Evolutionary conservation across 441 rosid genomes (phyloP).

Genomic region (Euphorbia schlechtendalii): DNA sequence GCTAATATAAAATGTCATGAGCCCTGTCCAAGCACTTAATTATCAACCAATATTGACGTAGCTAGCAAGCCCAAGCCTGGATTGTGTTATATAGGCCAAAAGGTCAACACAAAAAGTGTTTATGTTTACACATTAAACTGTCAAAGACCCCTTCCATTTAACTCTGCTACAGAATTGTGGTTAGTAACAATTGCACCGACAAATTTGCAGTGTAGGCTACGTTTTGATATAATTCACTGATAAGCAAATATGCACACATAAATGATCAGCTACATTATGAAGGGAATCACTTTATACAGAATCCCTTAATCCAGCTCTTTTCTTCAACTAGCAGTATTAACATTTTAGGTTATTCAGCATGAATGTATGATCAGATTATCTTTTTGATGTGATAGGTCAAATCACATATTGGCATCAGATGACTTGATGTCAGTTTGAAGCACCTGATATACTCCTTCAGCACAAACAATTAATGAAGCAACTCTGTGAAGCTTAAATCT

Average conservation of each 20-base stretch:
- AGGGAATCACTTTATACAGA: neutral
- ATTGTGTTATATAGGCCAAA: neutral
- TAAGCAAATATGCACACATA: neutral
- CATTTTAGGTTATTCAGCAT: no score
- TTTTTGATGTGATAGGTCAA: neutral
- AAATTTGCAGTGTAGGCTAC: neutral
- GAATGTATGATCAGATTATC: neutral
- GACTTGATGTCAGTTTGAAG: neutral
- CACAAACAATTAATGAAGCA: neutral
- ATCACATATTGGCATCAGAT: neutral
- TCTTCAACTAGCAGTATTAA: neutral
- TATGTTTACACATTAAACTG: neutral
- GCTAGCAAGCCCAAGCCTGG: constrained; percentile 2
- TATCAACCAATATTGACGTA: neutral
- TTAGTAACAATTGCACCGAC: neutral
- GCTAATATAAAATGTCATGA: neutral
- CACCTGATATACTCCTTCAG: neutral
- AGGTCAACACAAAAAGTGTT: neutral
- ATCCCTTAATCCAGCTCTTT: neutral
- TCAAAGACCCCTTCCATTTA: neutral
- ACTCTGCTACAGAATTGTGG: neutral
- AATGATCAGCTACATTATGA: neutral
- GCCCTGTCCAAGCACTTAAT: neutral
- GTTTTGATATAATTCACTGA: neutral
- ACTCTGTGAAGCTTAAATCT: neutral